A percentile compares a stretch with the other conserved stretches of the same genome.
Conservation (phyloP, 495 filamentous ascomycete genomes). For the Recurvomyces mirabilis region DNA sequence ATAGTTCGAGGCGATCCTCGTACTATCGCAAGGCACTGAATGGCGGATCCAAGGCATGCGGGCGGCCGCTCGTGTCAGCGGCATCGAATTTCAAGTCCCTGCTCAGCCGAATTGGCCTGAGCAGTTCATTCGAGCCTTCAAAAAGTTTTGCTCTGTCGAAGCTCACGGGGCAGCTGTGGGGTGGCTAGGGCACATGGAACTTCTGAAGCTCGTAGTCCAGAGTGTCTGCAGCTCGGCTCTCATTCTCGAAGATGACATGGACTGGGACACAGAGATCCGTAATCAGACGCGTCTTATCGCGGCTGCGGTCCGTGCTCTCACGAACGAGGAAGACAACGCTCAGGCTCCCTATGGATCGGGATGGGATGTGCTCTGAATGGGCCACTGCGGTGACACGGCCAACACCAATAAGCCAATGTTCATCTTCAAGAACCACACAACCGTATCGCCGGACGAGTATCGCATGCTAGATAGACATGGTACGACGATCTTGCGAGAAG, state of each 20-base stretch:
- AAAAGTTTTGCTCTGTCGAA: too few relatives aligned
- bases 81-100: too few relatives aligned
- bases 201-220: slow-evolving; percentile 3
- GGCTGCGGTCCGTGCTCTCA: neutral
- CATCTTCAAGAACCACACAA: neutral
- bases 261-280: slow-evolving; percentile 15
- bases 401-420: neutral
- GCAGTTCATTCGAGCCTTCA: too few relatives aligned
- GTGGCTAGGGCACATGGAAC: neutral
- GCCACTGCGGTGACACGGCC: slow-evolving; percentile 1
- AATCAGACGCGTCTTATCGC: slow-evolving; percentile 1
- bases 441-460: neutral
- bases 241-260: slow-evolving; percentile 15
- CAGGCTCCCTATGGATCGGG: neutral
- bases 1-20: too few relatives aligned
- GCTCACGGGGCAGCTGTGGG: slow-evolving; percentile 1
- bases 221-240: neutral
- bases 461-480: neutral
- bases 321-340: neutral
- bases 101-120: too few relatives aligned
- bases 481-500: neutral
- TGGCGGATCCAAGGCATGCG: too few relatives aligned
- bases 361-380: slow-evolving; percentile 1
- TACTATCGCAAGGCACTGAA: too few relatives aligned
- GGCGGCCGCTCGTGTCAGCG: too few relatives aligned